phyloP scores from a whole-genome alignment of 805 yeast species.

The Trichomonascus vanleenenianus region DNA sequence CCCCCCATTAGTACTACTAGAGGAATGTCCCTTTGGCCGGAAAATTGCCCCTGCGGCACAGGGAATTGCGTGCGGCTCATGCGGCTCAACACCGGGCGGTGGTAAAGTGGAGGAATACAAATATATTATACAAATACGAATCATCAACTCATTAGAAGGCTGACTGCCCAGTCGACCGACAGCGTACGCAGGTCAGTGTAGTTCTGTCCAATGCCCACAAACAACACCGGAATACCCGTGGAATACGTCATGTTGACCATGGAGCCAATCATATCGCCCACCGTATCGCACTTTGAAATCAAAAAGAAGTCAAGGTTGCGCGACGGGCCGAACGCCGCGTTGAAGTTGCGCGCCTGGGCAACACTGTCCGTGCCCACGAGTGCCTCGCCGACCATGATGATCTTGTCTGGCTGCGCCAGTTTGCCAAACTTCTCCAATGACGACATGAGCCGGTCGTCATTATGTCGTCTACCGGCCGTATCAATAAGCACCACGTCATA shows the following conservation, averaged over 20 bases:
- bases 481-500: slow-evolving; percentile 89
- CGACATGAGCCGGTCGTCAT: slow-evolving; percentile 90
- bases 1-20: no score
- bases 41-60: no score
- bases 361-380: slow-evolving; percentile 96
- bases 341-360: slow-evolving; percentile 88
- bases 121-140: background rate
- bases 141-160: slow-evolving; percentile 57
- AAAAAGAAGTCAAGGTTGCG: slow-evolving; percentile 83
- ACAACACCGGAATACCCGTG: slow-evolving; percentile 88
- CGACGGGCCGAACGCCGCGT: slow-evolving; percentile 81
- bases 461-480: slow-evolving; percentile 96
- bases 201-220: slow-evolving; percentile 96
- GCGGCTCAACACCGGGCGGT: no score
- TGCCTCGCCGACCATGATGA: slow-evolving; percentile 98
- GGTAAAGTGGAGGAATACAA: background rate
- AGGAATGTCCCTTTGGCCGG: no score
- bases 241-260: slow-evolving; percentile 97
- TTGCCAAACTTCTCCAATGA: slow-evolving; percentile 92
- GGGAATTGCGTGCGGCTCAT: no score
- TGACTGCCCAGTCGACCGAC: slow-evolving; percentile 89
- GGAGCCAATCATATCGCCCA: slow-evolving; percentile 91
- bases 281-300: slow-evolving; percentile 93
- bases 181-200: slow-evolving; percentile 88
- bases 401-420: slow-evolving; percentile 91